Evolutionary conservation across 140 eudicot species (phyloP).

Genomic region (Cichorium intybus): DNA sequence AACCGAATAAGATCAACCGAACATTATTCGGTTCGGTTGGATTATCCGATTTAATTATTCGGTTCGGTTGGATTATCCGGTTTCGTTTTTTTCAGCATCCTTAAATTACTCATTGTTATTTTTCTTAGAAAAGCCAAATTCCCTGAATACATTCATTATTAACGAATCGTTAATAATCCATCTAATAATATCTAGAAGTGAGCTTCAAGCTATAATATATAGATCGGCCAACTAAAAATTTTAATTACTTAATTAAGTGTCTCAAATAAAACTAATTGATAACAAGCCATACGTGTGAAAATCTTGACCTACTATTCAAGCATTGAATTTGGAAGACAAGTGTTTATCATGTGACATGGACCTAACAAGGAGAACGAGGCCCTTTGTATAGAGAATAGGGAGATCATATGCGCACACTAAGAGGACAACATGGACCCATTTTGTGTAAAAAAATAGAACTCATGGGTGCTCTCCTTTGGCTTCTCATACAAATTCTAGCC

Average conservation of each 20-base stretch:
- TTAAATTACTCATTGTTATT: too few relatives aligned
- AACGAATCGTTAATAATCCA: too few relatives aligned
- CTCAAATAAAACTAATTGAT: neutral
- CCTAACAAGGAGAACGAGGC: slow-evolving; percentile 30
- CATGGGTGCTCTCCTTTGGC: slow-evolving; percentile 13
- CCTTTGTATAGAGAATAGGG: slow-evolving; percentile 32
- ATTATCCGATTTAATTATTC: too few relatives aligned
- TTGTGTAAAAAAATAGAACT: slow-evolving; percentile 15
- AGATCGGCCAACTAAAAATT: neutral
- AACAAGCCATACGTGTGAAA: neutral
- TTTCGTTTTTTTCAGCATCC: too few relatives aligned
- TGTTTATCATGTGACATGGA: slow-evolving; percentile 32
- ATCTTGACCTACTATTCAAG: slow-evolving; percentile 7
- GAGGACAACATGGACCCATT: slow-evolving; percentile 31
- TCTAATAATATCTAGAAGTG: too few relatives aligned
- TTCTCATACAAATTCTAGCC: slow-evolving; percentile 28
- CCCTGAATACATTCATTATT: too few relatives aligned
- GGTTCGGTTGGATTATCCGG: too few relatives aligned
- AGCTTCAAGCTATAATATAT: too few relatives aligned
- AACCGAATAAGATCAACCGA: too few relatives aligned
- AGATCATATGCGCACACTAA: slow-evolving; percentile 30
- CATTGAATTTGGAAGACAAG: slow-evolving; percentile 32
- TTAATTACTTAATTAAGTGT: neutral
- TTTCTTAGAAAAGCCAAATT: too few relatives aligned
- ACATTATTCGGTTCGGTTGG: too few relatives aligned